phyloP scores from a whole-genome alignment of 140 eudicot species.

The Senecio squalidus region DNA sequence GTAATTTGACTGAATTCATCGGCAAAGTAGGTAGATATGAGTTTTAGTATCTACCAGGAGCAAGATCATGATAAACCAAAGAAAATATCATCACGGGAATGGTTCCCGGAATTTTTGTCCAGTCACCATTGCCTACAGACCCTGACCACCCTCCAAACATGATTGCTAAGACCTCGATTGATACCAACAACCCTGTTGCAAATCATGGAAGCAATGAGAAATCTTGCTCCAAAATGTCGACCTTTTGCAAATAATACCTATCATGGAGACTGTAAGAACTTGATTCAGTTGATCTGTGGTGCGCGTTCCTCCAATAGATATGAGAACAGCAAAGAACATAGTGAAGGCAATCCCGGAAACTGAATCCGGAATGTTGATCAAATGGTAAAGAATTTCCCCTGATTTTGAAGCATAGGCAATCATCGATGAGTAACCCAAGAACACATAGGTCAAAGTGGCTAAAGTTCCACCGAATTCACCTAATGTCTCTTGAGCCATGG shows the following conservation, averaged over 20 bases:
- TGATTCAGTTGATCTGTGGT: conserved; percentile 74
- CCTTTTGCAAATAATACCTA: conserved; percentile 37
- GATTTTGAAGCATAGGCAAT: conserved; percentile 78
- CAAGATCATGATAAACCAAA: conserved; percentile 84
- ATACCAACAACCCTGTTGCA: conserved; percentile 56
- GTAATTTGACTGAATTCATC: not conserved
- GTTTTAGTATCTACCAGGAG: conserved; percentile 46
- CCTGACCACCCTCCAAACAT: conserved; percentile 66
- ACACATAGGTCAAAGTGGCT: conserved; percentile 64
- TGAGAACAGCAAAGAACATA: conserved; percentile 40
- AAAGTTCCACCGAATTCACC: conserved; percentile 75
- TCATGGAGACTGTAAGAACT: conserved; percentile 66
- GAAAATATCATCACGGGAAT: conserved; percentile 87
- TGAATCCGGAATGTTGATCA: conserved; percentile 54
- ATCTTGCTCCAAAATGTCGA: conserved; percentile 37
- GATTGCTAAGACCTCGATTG: conserved; percentile 62
- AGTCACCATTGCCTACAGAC: conserved; percentile 51
- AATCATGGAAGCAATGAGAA: conserved; percentile 38
- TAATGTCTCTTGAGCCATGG: conserved; percentile 93
- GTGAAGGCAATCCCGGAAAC: conserved; percentile 58
- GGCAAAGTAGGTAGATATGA: not conserved
- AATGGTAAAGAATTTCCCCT: conserved; percentile 66
- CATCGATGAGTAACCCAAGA: conserved; percentile 84
- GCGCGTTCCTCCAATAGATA: conserved; percentile 66
- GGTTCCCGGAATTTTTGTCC: conserved; percentile 76